A percentile compares a stretch with the other conserved stretches of the same genome.
Conservation (phyloP, 129 eudicot genomes). For the Mikania micrantha region DNA sequence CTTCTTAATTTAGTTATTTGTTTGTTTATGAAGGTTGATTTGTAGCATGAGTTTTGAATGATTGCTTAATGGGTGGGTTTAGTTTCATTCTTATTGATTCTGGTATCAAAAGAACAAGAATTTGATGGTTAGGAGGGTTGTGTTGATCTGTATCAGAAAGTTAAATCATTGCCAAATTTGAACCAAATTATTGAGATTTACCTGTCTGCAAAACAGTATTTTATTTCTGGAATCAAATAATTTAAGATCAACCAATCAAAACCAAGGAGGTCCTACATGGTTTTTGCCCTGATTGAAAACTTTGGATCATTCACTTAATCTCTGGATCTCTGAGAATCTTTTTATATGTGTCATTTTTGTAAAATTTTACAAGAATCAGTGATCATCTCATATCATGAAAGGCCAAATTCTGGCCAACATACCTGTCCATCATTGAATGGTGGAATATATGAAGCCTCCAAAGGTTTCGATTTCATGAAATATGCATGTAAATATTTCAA, state of each 20-base stretch:
- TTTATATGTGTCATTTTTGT: neutral
- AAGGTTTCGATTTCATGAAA: neutral
- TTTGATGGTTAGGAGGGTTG: slow-evolving; percentile 4
- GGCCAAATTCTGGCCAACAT: neutral
- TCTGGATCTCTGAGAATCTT: neutral
- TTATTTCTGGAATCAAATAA: slow-evolving; percentile 1
- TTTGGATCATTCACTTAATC: neutral
- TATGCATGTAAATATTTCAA: neutral
- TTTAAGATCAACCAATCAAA: slow-evolving; percentile 6
- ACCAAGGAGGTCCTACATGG: neutral
- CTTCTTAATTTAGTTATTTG: neutral
- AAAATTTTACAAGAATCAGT: neutral
- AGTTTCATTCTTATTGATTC: neutral
- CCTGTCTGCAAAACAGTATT: neutral
- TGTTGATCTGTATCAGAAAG: slow-evolving; percentile 15
- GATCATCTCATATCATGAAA: slow-evolving; percentile 5
- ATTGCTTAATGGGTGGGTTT: slow-evolving; percentile 4
- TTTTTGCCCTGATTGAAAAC: neutral
- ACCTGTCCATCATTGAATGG: too few species aligned
- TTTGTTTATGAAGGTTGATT: neutral
- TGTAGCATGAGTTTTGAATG: neutral
- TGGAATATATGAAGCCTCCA: neutral
- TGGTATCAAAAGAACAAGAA: slow-evolving; percentile 8
- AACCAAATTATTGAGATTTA: slow-evolving; percentile 3
- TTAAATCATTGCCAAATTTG: slow-evolving; percentile 8